Base-by-base conservation (phyloP, 257 asterid genomes). In the Ocimum tenuiflorum region DNA sequence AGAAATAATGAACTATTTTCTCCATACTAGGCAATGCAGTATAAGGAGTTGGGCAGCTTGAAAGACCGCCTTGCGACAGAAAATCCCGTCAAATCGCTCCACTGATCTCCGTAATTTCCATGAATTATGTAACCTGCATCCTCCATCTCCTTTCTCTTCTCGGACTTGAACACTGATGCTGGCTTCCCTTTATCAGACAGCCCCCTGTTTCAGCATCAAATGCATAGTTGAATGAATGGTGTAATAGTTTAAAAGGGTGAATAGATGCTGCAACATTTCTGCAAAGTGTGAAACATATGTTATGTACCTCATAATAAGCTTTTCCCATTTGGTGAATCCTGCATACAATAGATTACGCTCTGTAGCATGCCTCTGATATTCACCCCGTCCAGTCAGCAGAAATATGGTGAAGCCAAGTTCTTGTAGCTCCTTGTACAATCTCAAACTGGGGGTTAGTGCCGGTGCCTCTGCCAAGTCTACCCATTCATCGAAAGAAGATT, bases 61-160 rank as follows among this genome's bases (percentile, higher is more conserved):
- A 91, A 89, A 23, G 98, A 91, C 55, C 96, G 74, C 35, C 59
- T 43, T 12, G 89, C 96, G 15, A 87, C 63, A 6, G 95, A 80
- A 29, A 68, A 89, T 49, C 98, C 98, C 0, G 11, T 63, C 77
- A 91, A 79, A 75, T 89, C 96, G 64, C 95, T 91, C 98, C 98
- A 91, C 58, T 91, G 96, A 77, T 89, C 96, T 29, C 98, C 96
- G 12, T 92, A 91, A 64, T 68, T 87, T 39, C 98, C 96, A 3
- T 65, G 88, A 59, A 91, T 81, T 13, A 63, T 61, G 82, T 79
- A 91, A 55, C 96, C 96, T 81, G 83, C 94, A 27, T 87, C 87
- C 78, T 77, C 83, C 6, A 89, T 75, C 79, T 87, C 94, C 78
- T 75, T 83, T 64, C 96, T 82, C 81, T 75, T 85, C 91, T 79